Evolutionary conservation across 352 stramenopile genomes (phyloP), one percentile per base, ranked within the genome.

Genomic region (Plasmopara halstedii): DNA sequence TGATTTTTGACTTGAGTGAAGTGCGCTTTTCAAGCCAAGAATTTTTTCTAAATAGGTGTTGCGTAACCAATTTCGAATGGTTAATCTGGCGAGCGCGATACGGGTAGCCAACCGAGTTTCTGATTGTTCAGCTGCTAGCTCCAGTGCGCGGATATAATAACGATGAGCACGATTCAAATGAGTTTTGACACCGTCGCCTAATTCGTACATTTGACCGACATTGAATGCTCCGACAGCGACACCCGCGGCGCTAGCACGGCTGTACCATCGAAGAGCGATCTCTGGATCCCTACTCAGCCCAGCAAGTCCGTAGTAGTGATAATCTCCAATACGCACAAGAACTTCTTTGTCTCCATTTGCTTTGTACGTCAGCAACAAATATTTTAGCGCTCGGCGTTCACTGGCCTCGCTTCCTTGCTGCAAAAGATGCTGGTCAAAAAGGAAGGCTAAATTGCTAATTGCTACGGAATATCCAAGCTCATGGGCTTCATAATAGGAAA

Each of bases 191-290:
- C 71, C 68, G 18, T 81, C 51, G 6, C 76, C 76, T 22, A 75
- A 69, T 39, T 91, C 79, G 41, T 86, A 67, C 63, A 91, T 87
- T 46, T 78, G 62, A 3, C 76, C 79, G 13, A 85, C 76, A 49
- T 83, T 88, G 32, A 84, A 91, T 2, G 79, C 79, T 8, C 76
- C 79, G 6, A 58, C 58, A 18, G 58, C 62, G 9, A 79, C 61
- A 8, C 74, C 79, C 32, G 70, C 62, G n/a, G 70, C 67, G 31
- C 79, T 88, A 25, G 74, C 79, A 3, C 74, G 65, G 29, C 63
- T 88, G 53, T 91, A 88, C 75, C 73, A 88, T 29, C 56, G 48
- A 34, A 88, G 39, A 2, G 78, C 81, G 26, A 63, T 46, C 6
- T 47, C 46, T 6, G 56, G 25, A 38, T 80, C 52, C 17, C 38